Percentiles rank a stretch among this genome's conserved stretches.
Evolutionary conservation across 2,329 filamentous ascomycete species (phyloP).

Genomic region (Septoria petroselini): DNA sequence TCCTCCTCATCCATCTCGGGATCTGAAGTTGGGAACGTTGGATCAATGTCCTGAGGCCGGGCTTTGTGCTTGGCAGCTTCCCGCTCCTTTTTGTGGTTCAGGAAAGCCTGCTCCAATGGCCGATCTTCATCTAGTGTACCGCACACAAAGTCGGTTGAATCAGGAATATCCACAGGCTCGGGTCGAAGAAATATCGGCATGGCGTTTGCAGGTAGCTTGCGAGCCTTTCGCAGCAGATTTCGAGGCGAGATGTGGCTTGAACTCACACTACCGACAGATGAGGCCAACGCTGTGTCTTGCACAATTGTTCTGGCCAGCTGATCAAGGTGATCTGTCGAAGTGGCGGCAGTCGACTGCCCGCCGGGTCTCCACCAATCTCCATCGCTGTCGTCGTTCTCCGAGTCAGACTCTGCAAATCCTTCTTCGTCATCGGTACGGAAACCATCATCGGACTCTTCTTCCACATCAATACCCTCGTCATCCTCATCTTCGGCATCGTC

Average conservation of each 20-base stretch:
- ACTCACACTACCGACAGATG: conserved; percentile 53
- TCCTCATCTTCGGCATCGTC: conserved; percentile 52
- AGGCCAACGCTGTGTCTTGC: conserved; percentile 51
- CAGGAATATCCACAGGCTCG: conserved; percentile 70
- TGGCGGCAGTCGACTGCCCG: conserved; percentile 51
- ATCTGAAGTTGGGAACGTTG: conserved; percentile 93
- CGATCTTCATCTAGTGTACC: conserved; percentile 95
- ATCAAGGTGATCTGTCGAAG: conserved; percentile 53
- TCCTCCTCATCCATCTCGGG: conserved; percentile 79
- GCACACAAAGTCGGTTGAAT: conserved; percentile 99
- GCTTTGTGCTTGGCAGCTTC: conserved; percentile 75
- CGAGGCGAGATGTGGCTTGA: conserved; percentile 31
- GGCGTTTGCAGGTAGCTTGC: conserved; percentile 36
- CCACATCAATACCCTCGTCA: conserved; percentile 60
- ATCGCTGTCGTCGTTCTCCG: conserved; percentile 64
- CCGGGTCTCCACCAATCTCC: conserved; percentile 67
- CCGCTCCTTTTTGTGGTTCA: conserved; percentile 76
- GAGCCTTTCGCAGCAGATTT: conserved; percentile 14
- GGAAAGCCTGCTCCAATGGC: conserved; percentile 88
- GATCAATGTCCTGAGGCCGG: conserved; percentile 95
- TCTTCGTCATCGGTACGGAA: conserved; percentile 79
- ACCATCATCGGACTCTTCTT: conserved; percentile 57
- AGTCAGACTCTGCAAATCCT: conserved; percentile 67
- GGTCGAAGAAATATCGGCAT: conserved; percentile 36
- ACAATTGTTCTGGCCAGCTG: conserved; percentile 44